Evolutionary conservation across 2,329 filamentous ascomycete species (phyloP), one percentile per base, ranked within the genome.

Genomic region (Aspergillus ochraceoroseus): DNA sequence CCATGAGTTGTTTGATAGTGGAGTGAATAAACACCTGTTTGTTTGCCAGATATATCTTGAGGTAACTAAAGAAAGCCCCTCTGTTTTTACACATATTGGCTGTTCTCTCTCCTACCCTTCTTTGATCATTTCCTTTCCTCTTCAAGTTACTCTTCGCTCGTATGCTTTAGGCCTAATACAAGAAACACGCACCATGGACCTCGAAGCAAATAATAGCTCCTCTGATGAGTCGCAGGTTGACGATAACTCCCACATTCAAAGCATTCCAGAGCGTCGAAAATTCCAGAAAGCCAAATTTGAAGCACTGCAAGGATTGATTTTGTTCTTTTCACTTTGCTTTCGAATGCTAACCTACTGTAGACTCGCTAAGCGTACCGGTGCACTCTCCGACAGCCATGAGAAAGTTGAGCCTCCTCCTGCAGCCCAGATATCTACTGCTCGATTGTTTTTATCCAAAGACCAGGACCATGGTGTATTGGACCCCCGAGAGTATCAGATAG

Each of bases 401-500:
- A 63, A 65, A 33, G 53, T 60, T 14, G 59, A 13, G 54, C 58
- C 30, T 50, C 48, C n/a, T 51, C 45, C 50, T 3, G 65, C 70
- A 14, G 67, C 75, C 38, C 70, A 75, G 32, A 65, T 76, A 13
- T 79, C 74, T 1, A 74, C 75, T 27, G 65, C 67, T n/a, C 66
- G 70, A 31, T 63, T 80, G 3, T 63, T 80, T 37, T 68, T 70
- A 5, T 73, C 73, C 43, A 70, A 77, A 47, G 71, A 74, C 32
- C 65, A 67, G 4, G 64, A 65, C 2, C 55, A 64, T 23, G 85
- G 87, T 38, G 88, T 92, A 44, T 76, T 80, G 7, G 83, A 80
- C 38, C 87, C 89, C 0, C 76, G 90, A 33, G 87, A 95, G 55
- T 98, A 96, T 57, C 92, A 98, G 61, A 70, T 86, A 8, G 90